Conservation (phyloP, 129 eudicot species). For the Gnaphalium uliginosum region DNA sequence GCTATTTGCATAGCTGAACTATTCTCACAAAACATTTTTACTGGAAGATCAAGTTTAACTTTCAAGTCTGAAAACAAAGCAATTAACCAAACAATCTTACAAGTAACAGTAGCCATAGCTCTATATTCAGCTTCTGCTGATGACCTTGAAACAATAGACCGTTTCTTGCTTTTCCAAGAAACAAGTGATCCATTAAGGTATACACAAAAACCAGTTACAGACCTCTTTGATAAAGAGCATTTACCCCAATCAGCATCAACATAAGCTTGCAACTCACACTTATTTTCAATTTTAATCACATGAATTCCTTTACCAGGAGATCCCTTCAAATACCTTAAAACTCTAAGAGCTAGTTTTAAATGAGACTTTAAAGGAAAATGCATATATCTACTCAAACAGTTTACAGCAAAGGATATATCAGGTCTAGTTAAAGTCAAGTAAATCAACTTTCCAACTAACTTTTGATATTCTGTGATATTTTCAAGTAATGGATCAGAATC, state of each 20-base stretch:
- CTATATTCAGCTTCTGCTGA: too few relatives aligned
- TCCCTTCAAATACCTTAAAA: not conserved
- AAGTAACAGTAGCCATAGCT: too few relatives aligned
- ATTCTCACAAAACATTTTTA: too few relatives aligned
- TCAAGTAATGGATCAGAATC: too few relatives aligned
- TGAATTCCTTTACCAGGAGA: not conserved
- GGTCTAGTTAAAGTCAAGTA: not conserved
- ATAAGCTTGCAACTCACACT: not conserved
- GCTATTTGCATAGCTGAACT: too few relatives aligned
- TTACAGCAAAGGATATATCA: not conserved
- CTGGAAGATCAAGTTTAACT: too few relatives aligned
- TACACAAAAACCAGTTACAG: not conserved
- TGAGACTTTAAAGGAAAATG: not conserved
- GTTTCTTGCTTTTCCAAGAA: not conserved
- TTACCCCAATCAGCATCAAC: not conserved
- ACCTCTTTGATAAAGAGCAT: not conserved
- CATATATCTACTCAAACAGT: not conserved
- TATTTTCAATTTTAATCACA: not conserved
- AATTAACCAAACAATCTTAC: too few relatives aligned
- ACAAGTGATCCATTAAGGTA: not conserved
- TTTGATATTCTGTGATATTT: too few relatives aligned
- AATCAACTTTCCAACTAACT: not conserved
- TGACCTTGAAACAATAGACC: too few relatives aligned
- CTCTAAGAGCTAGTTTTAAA: not conserved
- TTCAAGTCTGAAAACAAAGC: too few relatives aligned